Evolutionary conservation across 106 monocot species (phyloP), one percentile per base, ranked within the genome.

Genomic region (Apostasia ramifera): DNA sequence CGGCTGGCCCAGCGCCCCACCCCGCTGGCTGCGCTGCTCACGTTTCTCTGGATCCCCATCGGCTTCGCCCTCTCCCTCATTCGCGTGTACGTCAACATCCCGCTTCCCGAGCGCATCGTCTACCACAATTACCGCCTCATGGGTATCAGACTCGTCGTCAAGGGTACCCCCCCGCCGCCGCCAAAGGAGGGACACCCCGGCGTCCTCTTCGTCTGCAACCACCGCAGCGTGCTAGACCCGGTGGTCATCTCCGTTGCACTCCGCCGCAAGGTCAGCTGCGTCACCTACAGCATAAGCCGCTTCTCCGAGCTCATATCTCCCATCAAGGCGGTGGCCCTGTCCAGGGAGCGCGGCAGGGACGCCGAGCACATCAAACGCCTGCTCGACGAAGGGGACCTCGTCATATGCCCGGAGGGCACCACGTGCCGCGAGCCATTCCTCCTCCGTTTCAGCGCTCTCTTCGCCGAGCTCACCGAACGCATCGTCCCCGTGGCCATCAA

Each of bases 401-500:
- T 83, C 9, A 60, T 91, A 57, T 91, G 86, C 69, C 90, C 90
- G 0, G 90, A 91, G 53, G 90, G 90, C 1, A 91, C 86, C 15
- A 91, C 90, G 2, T 88, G 86, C 71, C 67, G 90, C 13, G 86
- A 91, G 59, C 90, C 90, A 0, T 91, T 91, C 72, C 59, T 91
- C 40, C 69, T 91, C 5, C 59, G 90, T 49, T 91, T 91, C 81
- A 79, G 79, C 41, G 86, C 81, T 8, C 66, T 91, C 8, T 91
- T 91, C 68, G 90, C 86, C 1, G 90, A 91, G 74, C 76, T 91
- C 38, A 83, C 86, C 13, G 90, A 91, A 57, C 58, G 78, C 53
- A 86, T 91, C 55, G 86, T 86, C 5, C 90, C 90, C 40, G 90
- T 91, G 44, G 90, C 90, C 3, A 79, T 91, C 63, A 79, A 86